These are phyloP conservation scores for Phytophthora pistaciae DNA, from an alignment of 352 stramenopile genomes.

Conservation along the genomic window DNA sequence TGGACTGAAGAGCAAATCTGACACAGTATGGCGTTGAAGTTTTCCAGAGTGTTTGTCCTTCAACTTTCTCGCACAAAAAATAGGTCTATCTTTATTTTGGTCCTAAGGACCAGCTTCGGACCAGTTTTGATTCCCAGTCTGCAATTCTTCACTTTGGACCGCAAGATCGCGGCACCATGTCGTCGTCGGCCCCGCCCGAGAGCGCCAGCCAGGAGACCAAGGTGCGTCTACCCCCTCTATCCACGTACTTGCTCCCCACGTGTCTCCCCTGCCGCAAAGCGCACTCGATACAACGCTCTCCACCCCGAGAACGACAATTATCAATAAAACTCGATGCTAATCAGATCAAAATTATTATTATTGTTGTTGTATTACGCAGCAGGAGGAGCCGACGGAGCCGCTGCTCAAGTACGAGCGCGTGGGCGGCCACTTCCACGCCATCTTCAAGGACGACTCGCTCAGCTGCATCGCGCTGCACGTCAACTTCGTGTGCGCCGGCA, in stretches of 20 bases:
- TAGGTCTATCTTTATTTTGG: background rate
- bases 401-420: slow-evolving; percentile 90
- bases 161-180: slow-evolving; percentile 16
- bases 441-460: slow-evolving; percentile 90
- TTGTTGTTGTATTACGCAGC: slow-evolving; percentile 8
- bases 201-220: slow-evolving; percentile 28
- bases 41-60: background rate
- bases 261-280: background rate
- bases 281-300: background rate
- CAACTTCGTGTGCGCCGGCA: slow-evolving; percentile 80
- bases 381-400: slow-evolving; percentile 57
- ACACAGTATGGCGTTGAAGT: background rate
- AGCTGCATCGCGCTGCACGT: slow-evolving; percentile 85
- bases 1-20: no score
- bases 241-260: background rate
- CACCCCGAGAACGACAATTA: slow-evolving; percentile 9
- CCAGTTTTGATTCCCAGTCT: background rate
- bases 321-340: slow-evolving; percentile 8
- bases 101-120: background rate
- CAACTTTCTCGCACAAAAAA: background rate
- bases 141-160: background rate
- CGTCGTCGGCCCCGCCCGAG: slow-evolving; percentile 14
- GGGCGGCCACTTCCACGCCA: slow-evolving; percentile 84
- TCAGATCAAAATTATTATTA: slow-evolving; percentile 6
- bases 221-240: slow-evolving; percentile 6